phyloP scores from a whole-genome alignment of 306 rosid species.

The Corylus avellana region DNA sequence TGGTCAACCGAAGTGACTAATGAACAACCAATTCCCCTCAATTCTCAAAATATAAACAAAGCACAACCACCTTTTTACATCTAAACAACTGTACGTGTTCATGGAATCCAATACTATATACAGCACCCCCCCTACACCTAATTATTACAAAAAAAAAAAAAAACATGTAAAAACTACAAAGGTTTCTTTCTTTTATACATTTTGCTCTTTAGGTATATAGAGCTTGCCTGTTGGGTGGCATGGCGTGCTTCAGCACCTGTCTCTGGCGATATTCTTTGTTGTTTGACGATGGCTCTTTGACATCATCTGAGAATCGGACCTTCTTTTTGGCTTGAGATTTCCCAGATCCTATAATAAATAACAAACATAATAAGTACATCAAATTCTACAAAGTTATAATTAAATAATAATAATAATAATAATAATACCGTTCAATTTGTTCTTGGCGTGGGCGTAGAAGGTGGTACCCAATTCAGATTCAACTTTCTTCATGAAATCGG shows the following conservation, averaged over 20 bases:
- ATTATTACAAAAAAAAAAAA: no score
- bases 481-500: slow-evolving; percentile 69
- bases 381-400: neutral
- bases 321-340: slow-evolving; percentile 52
- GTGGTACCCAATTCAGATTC: slow-evolving; percentile 49
- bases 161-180: neutral
- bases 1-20: no score
- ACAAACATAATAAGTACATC: no score
- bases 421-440: neutral
- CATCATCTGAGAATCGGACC: slow-evolving; percentile 67
- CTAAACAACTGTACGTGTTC: neutral
- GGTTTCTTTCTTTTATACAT: neutral
- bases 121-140: no score
- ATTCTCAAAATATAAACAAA: neutral
- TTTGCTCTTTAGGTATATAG: slow-evolving; percentile 32
- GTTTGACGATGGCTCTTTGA: slow-evolving; percentile 38
- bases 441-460: slow-evolving; percentile 4
- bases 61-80: neutral
- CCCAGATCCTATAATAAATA: slow-evolving; percentile 3
- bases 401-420: neutral
- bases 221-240: slow-evolving; percentile 66
- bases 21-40: no score
- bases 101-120: neutral
- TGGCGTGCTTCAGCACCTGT: slow-evolving; percentile 22
- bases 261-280: slow-evolving; percentile 38